phyloP scores from a whole-genome alignment of 2,329 filamentous ascomycete species.

The Tolypocladium cylindrosporum region DNA sequence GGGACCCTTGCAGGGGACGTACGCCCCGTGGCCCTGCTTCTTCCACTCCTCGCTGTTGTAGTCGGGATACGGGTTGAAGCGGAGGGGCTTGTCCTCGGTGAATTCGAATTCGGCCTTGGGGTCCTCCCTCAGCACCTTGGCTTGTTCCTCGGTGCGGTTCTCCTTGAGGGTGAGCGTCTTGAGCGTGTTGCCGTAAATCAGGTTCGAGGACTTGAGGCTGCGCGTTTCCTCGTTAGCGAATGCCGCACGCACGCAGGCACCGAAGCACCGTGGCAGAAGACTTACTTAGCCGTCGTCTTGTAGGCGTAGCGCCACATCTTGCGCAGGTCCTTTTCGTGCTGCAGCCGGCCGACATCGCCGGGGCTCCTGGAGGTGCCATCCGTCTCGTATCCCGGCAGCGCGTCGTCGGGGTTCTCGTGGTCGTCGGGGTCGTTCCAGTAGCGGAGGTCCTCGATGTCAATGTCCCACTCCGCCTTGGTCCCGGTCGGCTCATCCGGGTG shows the following conservation, averaged over 20 bases:
- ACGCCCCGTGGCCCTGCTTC: conserved; percentile 42
- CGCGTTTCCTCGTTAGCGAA: not conserved
- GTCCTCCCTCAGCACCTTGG: conserved; percentile 19
- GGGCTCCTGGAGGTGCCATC: conserved; percentile 23
- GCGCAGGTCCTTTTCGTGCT: conserved; percentile 32
- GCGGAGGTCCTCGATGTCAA: conserved; percentile 23
- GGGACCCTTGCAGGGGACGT: conserved; percentile 56
- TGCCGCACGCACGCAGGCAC: not conserved
- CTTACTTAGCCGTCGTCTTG: conserved; percentile 29
- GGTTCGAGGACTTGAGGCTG: conserved; percentile 35
- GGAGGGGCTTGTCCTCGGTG: conserved; percentile 36
- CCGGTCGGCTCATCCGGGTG: conserved; percentile 8
- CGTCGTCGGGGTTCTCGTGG: conserved; percentile 21
- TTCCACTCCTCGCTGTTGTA: conserved; percentile 58
- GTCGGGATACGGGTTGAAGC: conserved; percentile 62
- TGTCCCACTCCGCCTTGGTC: conserved; percentile 19
- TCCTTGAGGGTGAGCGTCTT: conserved; percentile 32
- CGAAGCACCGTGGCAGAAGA: conserved; percentile 5
- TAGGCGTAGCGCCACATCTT: conserved; percentile 30
- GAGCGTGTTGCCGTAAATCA: conserved; percentile 48
- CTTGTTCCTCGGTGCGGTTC: conserved; percentile 20
- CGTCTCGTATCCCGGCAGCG: conserved; percentile 24
- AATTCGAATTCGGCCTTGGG: conserved; percentile 27
- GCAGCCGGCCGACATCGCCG: conserved; percentile 21
- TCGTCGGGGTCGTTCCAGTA: conserved; percentile 26